Percentiles rank a stretch among this genome's conserved stretches.
Evolutionary conservation across 2,329 filamentous ascomycete species (phyloP).

Genomic region (Coniochaeta sp.): DNA sequence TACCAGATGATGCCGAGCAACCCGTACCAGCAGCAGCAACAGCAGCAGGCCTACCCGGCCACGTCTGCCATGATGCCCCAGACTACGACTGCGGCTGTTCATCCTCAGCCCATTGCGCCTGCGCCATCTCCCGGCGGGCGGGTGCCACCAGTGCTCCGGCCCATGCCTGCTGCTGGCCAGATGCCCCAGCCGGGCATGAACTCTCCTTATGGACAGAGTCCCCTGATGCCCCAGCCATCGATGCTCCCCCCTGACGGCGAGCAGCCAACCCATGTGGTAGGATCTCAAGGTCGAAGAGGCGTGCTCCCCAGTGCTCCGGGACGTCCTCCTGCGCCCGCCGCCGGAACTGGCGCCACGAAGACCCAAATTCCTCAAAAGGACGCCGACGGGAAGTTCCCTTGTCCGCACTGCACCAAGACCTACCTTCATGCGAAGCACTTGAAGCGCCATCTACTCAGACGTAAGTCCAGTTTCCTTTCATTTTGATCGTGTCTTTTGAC

Average conservation of each 20-base stretch:
- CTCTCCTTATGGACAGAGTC: conserved; percentile 52
- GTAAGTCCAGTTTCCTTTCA: conserved; percentile 53
- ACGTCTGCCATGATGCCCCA: conserved; percentile 59
- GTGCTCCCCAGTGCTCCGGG: conserved; percentile 88
- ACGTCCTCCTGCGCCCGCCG: conserved; percentile 66
- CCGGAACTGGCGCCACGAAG: conserved; percentile 63
- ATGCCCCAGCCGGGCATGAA: conserved; percentile 50
- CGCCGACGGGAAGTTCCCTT: conserved; percentile 95
- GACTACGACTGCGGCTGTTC: conserved; percentile 56
- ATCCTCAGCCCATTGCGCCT: conserved; percentile 70
- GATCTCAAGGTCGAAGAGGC: conserved; percentile 85
- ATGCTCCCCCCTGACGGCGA: conserved; percentile 48
- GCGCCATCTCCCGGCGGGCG: conserved; percentile 52
- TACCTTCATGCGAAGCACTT: conserved; percentile 96
- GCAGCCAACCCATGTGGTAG: conserved; percentile 83
- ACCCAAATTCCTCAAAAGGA: conserved; percentile 88
- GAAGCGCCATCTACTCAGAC: conserved; percentile 90
- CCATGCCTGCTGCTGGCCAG: conserved; percentile 62
- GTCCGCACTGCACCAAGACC: conserved; percentile 95
- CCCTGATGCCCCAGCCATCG: conserved; percentile 47
- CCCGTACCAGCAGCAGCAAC: conserved; percentile 43
- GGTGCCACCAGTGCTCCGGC: conserved; percentile 53
- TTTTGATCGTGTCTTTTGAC: conserved; percentile 12
- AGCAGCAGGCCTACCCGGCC: conserved; percentile 47
- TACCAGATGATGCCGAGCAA: conserved; percentile 46